These are phyloP conservation scores for Phytophthora fragariaefolia DNA, from an alignment of 352 stramenopile genomes.

Conservation along the genomic window DNA sequence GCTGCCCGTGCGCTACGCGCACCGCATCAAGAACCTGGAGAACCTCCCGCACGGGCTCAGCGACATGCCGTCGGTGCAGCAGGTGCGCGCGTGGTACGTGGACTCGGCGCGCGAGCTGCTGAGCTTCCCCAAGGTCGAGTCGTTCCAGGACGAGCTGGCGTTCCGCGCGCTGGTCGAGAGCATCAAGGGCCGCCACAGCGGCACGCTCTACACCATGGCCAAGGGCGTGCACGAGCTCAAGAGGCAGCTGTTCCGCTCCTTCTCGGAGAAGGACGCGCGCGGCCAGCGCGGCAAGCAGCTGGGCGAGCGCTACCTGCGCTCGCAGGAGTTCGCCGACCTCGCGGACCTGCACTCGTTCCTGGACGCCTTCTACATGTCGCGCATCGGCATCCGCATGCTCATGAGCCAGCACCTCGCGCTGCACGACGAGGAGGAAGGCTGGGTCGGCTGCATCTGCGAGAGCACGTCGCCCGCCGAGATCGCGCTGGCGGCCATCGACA, in stretches of 20 bases:
- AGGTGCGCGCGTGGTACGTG: constrained; percentile 98
- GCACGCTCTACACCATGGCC: constrained; percentile 99
- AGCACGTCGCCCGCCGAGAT: constrained; percentile 97
- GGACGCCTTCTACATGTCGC: constrained; percentile 99
- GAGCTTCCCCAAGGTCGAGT: constrained; percentile 84
- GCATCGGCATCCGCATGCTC: constrained; percentile 99
- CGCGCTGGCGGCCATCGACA: constrained; percentile 96
- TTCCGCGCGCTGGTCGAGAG: constrained; percentile 96
- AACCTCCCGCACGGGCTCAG: constrained; percentile 95
- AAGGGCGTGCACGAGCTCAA: constrained; percentile 98
- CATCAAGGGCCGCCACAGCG: constrained; percentile 98
- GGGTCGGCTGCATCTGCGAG: constrained; percentile 95
- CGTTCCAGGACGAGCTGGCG: constrained; percentile 85
- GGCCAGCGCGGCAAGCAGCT: constrained; percentile 53
- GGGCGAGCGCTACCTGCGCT: constrained; percentile 73
- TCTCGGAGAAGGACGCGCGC: constrained; percentile 52
- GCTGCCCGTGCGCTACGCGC: constrained; percentile 97
- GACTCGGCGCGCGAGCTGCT: constrained; percentile 96
- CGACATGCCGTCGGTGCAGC: constrained; percentile 93
- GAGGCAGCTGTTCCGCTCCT: constrained; percentile 82
- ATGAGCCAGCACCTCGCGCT: constrained; percentile 99
- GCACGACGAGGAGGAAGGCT: constrained; percentile 89
- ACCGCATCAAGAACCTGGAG: constrained; percentile 95
- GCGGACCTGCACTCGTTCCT: constrained; percentile 97
- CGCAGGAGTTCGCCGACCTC: constrained; percentile 90